Base-by-base conservation (phyloP, 164 flowering plant species). In the Vitis amurensis region DNA sequence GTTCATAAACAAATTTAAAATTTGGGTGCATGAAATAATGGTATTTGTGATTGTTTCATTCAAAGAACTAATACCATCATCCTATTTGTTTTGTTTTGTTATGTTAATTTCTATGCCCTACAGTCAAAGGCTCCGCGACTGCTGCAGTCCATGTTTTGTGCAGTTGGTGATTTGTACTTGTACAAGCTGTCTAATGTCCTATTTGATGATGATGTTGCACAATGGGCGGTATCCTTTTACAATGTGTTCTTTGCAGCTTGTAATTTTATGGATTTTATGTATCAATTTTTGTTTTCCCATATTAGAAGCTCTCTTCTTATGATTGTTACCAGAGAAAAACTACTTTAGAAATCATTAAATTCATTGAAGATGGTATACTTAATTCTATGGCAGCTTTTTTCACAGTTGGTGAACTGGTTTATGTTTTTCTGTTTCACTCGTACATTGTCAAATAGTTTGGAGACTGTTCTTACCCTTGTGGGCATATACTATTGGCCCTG, bases 221-320 rank as follows among this genome's bases (percentile, higher is more conserved):
- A 55, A 61, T 93, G 92, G 94, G 82, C 97, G 4, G 97, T 95
- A 95, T 95, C 97, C 99, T 92, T 84, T 69, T 64, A 1, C 23
- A 56, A 8, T 73, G 29, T 64, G 27, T 10, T 17, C 29, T 15
- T 12, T 19, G 15, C 29, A 3, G 17, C 50, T 15, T 70, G 11
- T n/a, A 7, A 3, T 53, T 30, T 27, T 64, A 67, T 30, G 56
- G 2, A 19, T 19, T 30, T 49, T 27, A 9, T 17, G 63, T 9
- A 23, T 52, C 63, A 9, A 16, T 55, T 15, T 37, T 55, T 55
- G 7, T 11, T 19, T 53, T 16, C 17, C 9, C 3, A 50, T 49
- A 16, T 6, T 8, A 0, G 15, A 14, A 19, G 50, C 3, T 12
- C 16, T 31, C 50, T 4, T 19, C 12, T 14, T 51, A 50, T 60